Base-by-base conservation (phyloP, 805 yeast species). In the Clavispora carvajalis region DNA sequence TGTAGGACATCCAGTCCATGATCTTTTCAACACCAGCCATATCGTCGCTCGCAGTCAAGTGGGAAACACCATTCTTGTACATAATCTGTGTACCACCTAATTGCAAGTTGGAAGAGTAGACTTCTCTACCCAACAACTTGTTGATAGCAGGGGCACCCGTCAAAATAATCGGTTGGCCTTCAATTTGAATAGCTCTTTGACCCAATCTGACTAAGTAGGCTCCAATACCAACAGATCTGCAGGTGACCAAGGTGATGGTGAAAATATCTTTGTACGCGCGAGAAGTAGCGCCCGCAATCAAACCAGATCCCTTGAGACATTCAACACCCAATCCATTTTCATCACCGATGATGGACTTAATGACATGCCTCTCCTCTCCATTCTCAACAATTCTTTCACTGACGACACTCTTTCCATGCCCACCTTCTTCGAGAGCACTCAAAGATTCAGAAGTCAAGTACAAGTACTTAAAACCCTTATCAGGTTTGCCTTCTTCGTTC, bases 151-250 rank as follows among this genome's bases (percentile, higher is more conserved):
- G 97, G 43, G 99, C 99, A 77, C 99, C 99, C 41, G 99, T 93
- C 59, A 93, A 81, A 53, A 93, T 91, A 55, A 93, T 88, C 41
- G 99, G 99, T 69, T 93, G 98, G 33, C 99, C 99, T 65, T 93
- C 97, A 55, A 93, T 85, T 72, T 93, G 99, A 57, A 93, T 90
- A 33, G 98, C 95, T 75, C 99, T 85, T 76, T 93, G 98, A 58
- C 99, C 99, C 52, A 93, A 77, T 69, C 99, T 85, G 31, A 93
- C 99, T 62, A 93, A 76, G 62, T 93, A 93, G 34, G 99, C 99
- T 74, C 99, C 99, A 64, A 93, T 93, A 82, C 99, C 99, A 57
- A 93, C 99, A 38, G 98, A 90, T 76, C 99, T 83, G 73, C 98
- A 90, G n/a, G 99, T 93, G 41, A 93, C 99, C 63, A 93, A 75